Base-by-base conservation (phyloP, 2,329 filamentous ascomycete genomes). In the Fusarium globosum region DNA sequence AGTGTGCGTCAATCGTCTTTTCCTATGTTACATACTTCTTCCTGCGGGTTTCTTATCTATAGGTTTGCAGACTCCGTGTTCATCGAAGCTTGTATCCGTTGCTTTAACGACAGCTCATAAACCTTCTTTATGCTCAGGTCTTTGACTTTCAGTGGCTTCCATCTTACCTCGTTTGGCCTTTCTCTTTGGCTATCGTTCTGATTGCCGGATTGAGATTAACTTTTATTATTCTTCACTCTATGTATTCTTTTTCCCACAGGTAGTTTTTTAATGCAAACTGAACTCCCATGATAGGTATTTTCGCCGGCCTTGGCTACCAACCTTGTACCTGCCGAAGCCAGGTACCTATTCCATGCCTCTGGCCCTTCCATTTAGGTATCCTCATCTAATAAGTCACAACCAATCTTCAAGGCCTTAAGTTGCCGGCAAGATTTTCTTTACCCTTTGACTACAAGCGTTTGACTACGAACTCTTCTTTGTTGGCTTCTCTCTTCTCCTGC, bases 341-440 rank as follows among this genome's bases (percentile, higher is more conserved):
- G 33, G 33, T 33, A 33, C 55, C 30, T 33, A 39, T 53, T 28
- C 60, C 67, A 68, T 69, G 60, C 38, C 60, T 74, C 58, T 68
- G 60, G 49, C 60, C 72, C 64, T 72, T 75, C 71, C 72, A 51
- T 63, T 60, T 72, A 46, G 64, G 64, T 36, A 49, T 59, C 48
- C 57, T 66, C 68, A 65, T 74, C 68, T 69, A 57, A 74, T 43
- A 69, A 51, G 46, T 49, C 61, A 62, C 58, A 38, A 48, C 58
- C 48, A 53, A 48, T 21, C 36, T 60, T 26, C 28, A 55, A 16
- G 46, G 21, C 23, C 35, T 53, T 30, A 7, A 28, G 45, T 56
- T 33, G 43, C 36, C 28, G 51, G 35, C 41, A 48, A 51, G 15
- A 28, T 56, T 72, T 72, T 60, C n/a, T 51, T 51, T 28, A 26